Evolutionary conservation across 441 rosid species (phyloP).

Genomic region (Mallotus repandus): DNA sequence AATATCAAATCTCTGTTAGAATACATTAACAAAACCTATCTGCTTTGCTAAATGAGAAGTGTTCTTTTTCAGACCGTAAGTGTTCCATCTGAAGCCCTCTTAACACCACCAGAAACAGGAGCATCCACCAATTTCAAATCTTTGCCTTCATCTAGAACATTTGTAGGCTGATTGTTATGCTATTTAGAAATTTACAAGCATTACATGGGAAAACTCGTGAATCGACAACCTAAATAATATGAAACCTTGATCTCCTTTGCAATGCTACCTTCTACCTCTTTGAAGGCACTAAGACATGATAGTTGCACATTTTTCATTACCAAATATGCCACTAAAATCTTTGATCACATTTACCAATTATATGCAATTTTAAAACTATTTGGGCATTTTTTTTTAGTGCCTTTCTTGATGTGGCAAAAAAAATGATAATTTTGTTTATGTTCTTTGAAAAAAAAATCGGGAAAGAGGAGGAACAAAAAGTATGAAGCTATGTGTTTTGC

Average conservation of each 20-base stretch:
- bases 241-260: conserved; percentile 3
- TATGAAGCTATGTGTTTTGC: background rate
- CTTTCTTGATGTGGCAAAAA: background rate
- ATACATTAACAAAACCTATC: conserved; percentile 26
- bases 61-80: conserved; percentile 61
- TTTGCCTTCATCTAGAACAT: conserved; percentile 64
- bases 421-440: background rate
- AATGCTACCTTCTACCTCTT: background rate
- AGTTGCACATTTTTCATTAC: background rate
- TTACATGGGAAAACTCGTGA: background rate
- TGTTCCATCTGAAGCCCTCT: conserved; percentile 84
- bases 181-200: conserved; percentile 4
- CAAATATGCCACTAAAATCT: background rate
- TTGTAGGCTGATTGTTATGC: conserved; percentile 16
- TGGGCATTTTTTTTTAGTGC: background rate
- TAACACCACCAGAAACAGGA: conserved; percentile 99
- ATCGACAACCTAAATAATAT: conserved; percentile 8
- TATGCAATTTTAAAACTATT: background rate
- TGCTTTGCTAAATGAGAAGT: conserved; percentile 12
- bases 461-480: background rate
- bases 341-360: background rate
- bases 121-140: conserved; percentile 91
- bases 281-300: background rate
- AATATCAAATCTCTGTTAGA: conserved; percentile 11
- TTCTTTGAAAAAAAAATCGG: background rate